These are phyloP conservation scores for Crassisporium funariophilum DNA, from an alignment of 768 basidiomycete species.

Conservation along the genomic window DNA sequence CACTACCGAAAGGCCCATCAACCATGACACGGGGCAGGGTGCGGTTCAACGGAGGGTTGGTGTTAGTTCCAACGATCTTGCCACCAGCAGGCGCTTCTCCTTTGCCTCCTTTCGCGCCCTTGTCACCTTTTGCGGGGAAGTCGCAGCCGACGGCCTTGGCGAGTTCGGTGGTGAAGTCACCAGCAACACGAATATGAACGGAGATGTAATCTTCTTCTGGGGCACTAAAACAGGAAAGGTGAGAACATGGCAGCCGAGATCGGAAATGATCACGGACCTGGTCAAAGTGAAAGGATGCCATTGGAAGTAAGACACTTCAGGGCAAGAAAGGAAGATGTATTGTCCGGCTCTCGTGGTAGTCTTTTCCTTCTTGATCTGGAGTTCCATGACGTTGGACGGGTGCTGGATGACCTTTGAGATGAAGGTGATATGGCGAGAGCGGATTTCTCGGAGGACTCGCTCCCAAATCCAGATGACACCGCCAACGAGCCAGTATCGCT, in stretches of 20 bases:
- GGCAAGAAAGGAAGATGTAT: conserved; percentile 91
- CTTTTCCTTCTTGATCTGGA: conserved; percentile 98
- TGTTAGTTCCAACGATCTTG: conserved; percentile 59
- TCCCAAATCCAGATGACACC: conserved; percentile 85
- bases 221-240: conserved; percentile 48
- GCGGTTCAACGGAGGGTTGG: conserved; percentile 64
- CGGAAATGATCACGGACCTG: conserved; percentile 44
- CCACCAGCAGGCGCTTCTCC: conserved; percentile 49
- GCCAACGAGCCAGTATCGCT: conserved; percentile 91
- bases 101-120: conserved; percentile 49
- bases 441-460: conserved; percentile 89
- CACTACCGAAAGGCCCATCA: conserved; percentile 93
- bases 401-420: conserved; percentile 96
- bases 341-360: conserved; percentile 82
- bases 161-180: conserved; percentile 87
- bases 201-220: conserved; percentile 96
- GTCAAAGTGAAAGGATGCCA: conserved; percentile 98
- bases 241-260: not conserved
- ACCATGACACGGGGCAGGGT: conserved; percentile 92
- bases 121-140: conserved; percentile 52
- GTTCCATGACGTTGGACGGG: conserved; percentile 90
- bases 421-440: conserved; percentile 88
- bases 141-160: conserved; percentile 85
- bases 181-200: conserved; percentile 90
- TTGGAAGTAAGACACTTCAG: conserved; percentile 92